Base-by-base conservation (phyloP, 257 asterid genomes). In the Ophiorrhiza pumila region DNA sequence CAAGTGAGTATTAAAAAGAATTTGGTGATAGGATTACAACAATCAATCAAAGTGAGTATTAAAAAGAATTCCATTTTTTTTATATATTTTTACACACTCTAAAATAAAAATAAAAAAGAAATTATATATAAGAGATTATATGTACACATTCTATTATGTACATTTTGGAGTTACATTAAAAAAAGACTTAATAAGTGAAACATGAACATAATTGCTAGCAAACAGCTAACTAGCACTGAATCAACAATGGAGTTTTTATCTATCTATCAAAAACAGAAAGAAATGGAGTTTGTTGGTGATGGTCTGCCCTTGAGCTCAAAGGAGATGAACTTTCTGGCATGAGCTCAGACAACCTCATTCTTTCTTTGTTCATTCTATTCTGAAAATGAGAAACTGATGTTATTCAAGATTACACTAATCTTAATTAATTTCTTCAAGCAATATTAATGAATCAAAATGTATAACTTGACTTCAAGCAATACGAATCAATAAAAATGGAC, bases 321-420 rank as follows among this genome's bases (percentile, higher is more conserved):
- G 88, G 76, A 49, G 91, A 73, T 20, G 91, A 80, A 25, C 85
- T 74, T 81, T 86, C 93, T 78, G 93, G 92, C 83, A 81, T 80
- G 57, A 87, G 73, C 80, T 90, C 97, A 10, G 88, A 84, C 87
- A 90, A 73, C 69, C 89, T 82, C 63, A 70, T 76, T 79, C 96
- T 85, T 81, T 94, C 96, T 0, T 84, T 87, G 25, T 80, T 77
- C 83, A 89, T 85, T 82, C 90, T 90, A 65, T 83, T 85, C 99
- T 92, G 83, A 45, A 76, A 64, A 81, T 69, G 49, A 68, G 62
- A 71, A 66, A 71, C 71, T 72, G 80, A 65, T 65, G 41, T 34
- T 49, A 35, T 72, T 65, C 62, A 37, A 52, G 56, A 68, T 31
- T 50, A 31, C 4, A 59, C 7, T 11, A 5, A 63, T 3, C 41